Percentiles rank a stretch among this genome's conserved stretches.
Evolutionary conservation across 2,329 filamentous ascomycete genomes (phyloP).

Genomic region (Fusarium nygamai): DNA sequence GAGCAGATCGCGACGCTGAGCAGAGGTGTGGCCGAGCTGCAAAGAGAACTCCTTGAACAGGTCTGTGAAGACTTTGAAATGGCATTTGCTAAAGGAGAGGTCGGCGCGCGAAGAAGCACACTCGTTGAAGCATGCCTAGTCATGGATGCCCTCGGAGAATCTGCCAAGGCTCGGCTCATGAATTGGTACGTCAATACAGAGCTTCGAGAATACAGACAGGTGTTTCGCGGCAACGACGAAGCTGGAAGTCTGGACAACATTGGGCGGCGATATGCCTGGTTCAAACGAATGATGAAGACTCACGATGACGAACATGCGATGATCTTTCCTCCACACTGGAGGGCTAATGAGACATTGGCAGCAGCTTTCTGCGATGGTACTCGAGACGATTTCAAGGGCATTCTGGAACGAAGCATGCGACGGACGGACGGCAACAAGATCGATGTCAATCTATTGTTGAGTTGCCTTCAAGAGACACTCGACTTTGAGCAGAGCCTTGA

Average conservation of each 20-base stretch:
- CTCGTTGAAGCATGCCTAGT: conserved; percentile 90
- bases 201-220: conserved; percentile 91
- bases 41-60: conserved; percentile 92
- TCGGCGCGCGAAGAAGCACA: conserved; percentile 73
- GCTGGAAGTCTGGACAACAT: conserved; percentile 97
- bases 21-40: conserved; percentile 91
- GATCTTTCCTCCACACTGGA: conserved; percentile 90
- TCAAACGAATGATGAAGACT: conserved; percentile 92
- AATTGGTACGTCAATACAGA: conserved; percentile 99
- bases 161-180: conserved; percentile 81
- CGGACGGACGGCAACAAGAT: conserved; percentile 79
- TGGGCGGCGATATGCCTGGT: conserved; percentile 93
- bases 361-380: conserved; percentile 96
- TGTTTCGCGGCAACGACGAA: conserved; percentile 96
- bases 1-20: conserved; percentile 96
- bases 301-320: conserved; percentile 92
- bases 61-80: conserved; percentile 99
- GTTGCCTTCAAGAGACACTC: conserved; percentile 92
- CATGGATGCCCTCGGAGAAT: conserved; percentile 93
- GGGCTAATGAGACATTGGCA: conserved; percentile 87
- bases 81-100: conserved; percentile 89
- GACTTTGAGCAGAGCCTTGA: conserved; percentile 96
- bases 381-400: conserved; percentile 92
- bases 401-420: conserved; percentile 87
- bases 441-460: conserved; percentile 88